These are phyloP conservation scores for Leishmania tarentolae DNA, from an alignment of 208 protist genomes.

Conservation along the genomic window DNA sequence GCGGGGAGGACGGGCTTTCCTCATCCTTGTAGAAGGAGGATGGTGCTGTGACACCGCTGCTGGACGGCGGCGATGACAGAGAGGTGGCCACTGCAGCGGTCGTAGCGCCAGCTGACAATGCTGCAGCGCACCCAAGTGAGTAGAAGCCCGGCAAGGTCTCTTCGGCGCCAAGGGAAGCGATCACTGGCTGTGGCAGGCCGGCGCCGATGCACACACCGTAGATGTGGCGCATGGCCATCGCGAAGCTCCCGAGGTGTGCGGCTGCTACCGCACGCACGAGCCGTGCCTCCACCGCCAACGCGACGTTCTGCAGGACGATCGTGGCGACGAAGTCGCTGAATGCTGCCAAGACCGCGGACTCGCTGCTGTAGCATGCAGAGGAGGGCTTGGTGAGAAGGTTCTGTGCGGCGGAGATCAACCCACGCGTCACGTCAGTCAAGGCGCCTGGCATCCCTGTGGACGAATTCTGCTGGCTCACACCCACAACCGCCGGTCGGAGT, in stretches of 20 bases:
- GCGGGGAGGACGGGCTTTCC: slow-evolving; percentile 23
- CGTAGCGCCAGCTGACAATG: not conserved
- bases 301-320: slow-evolving; percentile 44
- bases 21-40: slow-evolving; percentile 26
- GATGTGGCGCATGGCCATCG: slow-evolving; percentile 60
- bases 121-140: slow-evolving; percentile 25
- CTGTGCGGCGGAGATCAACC: slow-evolving; percentile 56
- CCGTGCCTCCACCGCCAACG: slow-evolving; percentile 57
- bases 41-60: not conserved
- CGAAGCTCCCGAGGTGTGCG: slow-evolving; percentile 51
- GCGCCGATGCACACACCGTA: slow-evolving; percentile 57
- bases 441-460: slow-evolving; percentile 28
- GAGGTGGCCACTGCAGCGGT: not conserved
- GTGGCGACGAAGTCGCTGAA: slow-evolving; percentile 73
- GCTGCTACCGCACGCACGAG: slow-evolving; percentile 68
- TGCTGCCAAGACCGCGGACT: slow-evolving; percentile 40
- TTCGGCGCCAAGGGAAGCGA: slow-evolving; percentile 20
- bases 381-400: slow-evolving; percentile 41
- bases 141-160: slow-evolving; percentile 22
- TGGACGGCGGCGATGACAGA: not conserved
- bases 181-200: slow-evolving; percentile 41
- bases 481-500: not conserved
- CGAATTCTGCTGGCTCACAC: not conserved
- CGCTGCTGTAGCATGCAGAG: slow-evolving; percentile 36
- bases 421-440: slow-evolving; percentile 46